Conservation (phyloP, 225 moss, liverwort and hornwort genomes). For the Straminergon stramineum region DNA sequence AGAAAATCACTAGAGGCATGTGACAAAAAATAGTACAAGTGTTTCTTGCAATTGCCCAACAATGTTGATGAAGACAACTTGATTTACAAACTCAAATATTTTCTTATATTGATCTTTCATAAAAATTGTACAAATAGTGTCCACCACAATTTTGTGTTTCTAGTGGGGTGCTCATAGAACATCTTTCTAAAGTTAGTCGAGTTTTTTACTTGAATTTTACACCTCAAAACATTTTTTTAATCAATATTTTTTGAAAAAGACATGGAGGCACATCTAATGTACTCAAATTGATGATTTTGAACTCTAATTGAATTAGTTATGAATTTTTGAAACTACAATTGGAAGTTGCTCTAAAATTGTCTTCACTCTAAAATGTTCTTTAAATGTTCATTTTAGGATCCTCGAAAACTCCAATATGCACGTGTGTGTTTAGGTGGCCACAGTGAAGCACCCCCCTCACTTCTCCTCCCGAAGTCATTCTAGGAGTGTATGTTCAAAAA, state of each 20-base stretch:
- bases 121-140: neutral
- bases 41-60: neutral
- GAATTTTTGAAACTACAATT: neutral
- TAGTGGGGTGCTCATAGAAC: neutral
- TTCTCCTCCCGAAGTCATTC: too few relatives aligned
- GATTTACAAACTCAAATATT: neutral
- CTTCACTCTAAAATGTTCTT: neutral
- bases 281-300: neutral
- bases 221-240: neutral
- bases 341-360: neutral
- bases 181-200: rapidly evolving
- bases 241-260: too few relatives aligned
- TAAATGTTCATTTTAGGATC: neutral
- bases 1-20: too few relatives aligned
- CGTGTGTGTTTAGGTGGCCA: too few relatives aligned
- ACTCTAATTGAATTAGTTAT: neutral
- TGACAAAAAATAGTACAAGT: too few relatives aligned
- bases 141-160: neutral
- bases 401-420: neutral
- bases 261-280: neutral
- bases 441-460: too few relatives aligned
- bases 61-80: neutral
- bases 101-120: neutral
- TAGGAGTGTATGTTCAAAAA: too few relatives aligned
- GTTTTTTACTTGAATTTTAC: neutral